These are phyloP conservation scores for Neoboletus brunneissimus DNA, from an alignment of 768 basidiomycete genomes.

Conservation along the genomic window DNA sequence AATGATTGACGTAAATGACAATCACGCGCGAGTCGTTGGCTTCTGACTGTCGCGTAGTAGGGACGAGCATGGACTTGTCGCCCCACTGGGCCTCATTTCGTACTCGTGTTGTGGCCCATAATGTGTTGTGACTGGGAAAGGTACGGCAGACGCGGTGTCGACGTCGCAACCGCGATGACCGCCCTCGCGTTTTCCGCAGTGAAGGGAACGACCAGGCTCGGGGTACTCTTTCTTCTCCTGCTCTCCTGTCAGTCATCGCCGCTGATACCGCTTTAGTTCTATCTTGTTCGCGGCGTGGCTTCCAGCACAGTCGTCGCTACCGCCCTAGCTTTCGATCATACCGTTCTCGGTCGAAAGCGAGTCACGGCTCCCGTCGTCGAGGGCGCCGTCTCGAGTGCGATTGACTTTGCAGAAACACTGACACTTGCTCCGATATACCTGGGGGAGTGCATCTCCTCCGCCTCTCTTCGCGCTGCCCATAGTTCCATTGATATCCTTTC, in stretches of 20 bases:
- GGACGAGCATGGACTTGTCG: conserved; percentile 23
- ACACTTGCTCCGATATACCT: conserved; percentile 73
- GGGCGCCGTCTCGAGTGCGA: conserved; percentile 55
- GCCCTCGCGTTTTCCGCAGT: conserved; percentile 66
- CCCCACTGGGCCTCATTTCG: conserved; percentile 6
- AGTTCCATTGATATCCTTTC: conserved; percentile 73
- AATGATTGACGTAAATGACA: not conserved
- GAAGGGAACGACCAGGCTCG: conserved; percentile 65
- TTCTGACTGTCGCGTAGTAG: not conserved
- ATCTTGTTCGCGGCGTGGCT: conserved; percentile 60
- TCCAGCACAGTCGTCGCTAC: conserved; percentile 57
- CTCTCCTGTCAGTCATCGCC: conserved; percentile 1
- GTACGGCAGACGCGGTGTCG: conserved; percentile 55
- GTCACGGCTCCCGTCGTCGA: conserved; percentile 58
- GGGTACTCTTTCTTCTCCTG: conserved; percentile 44
- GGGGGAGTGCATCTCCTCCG: conserved; percentile 73
- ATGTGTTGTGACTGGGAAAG: conserved; percentile 41
- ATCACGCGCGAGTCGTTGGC: conserved; percentile 20
- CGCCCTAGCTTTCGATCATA: conserved; percentile 58
- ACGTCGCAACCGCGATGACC: conserved; percentile 61
- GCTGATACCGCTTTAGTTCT: conserved; percentile 50
- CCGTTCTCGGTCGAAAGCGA: conserved; percentile 60
- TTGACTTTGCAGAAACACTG: conserved; percentile 67
- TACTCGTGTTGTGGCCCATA: not conserved
- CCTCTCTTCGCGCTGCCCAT: conserved; percentile 70